Conservation (phyloP, 768 basidiomycete species). For the Leccinum arenicola region DNA sequence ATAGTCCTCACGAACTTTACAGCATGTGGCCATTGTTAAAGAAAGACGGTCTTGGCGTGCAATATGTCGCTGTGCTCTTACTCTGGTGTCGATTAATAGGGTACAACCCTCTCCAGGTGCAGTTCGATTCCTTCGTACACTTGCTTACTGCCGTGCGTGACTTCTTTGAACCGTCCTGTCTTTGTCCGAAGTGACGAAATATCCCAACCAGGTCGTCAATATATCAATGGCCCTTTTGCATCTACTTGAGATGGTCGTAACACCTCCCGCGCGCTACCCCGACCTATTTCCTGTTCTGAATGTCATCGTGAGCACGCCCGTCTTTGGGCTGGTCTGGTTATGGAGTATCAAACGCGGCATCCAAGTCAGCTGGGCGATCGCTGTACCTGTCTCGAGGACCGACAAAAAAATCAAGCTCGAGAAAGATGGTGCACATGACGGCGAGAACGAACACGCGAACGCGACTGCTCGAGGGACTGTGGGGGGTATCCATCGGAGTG, state of each 20-base stretch:
- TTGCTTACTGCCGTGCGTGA: slow-evolving; percentile 49
- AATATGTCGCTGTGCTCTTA: slow-evolving; percentile 63
- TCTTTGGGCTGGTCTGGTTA: slow-evolving; percentile 81
- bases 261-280: slow-evolving; percentile 75
- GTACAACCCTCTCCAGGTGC: slow-evolving; percentile 58
- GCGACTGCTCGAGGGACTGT: background rate
- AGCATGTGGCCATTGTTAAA: slow-evolving; percentile 94
- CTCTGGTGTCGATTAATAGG: slow-evolving; percentile 87
- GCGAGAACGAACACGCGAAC: slow-evolving; percentile 6
- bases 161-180: background rate
- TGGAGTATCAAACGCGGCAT: slow-evolving; percentile 85
- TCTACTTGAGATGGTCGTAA: slow-evolving; percentile 54
- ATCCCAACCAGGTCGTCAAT: slow-evolving; percentile 48
- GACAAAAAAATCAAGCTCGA: background rate
- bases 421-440: background rate
- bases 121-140: slow-evolving; percentile 46
- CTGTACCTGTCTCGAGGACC: slow-evolving; percentile 38
- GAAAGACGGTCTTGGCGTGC: slow-evolving; percentile 71
- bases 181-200: background rate
- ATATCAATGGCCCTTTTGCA: slow-evolving; percentile 54
- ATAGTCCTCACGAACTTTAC: slow-evolving; percentile 1
- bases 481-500: slow-evolving; percentile 12
- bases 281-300: slow-evolving; percentile 86
- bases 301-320: slow-evolving; percentile 72
- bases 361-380: slow-evolving; percentile 78